Conservation (phyloP, 371 early-diverging fungal species). For the Syncephalastrum contaminatum region DNA sequence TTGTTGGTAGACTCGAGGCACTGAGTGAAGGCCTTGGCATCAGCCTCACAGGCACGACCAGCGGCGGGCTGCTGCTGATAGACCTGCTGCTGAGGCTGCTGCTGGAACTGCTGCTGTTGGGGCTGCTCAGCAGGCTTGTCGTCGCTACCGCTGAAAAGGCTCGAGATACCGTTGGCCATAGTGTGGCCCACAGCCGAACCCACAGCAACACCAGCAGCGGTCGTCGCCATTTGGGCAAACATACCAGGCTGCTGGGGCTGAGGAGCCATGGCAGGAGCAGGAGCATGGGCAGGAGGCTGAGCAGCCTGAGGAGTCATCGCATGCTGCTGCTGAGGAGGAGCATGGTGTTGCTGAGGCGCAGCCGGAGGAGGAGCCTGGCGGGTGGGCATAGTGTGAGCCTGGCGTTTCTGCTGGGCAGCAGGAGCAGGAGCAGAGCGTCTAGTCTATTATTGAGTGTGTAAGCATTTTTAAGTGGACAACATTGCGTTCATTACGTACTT, state of each 20-base stretch:
- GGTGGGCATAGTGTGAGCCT: constrained; percentile 69
- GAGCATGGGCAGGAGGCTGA: constrained; percentile 48
- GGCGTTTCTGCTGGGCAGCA: constrained; percentile 57
- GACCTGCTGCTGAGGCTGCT: constrained; percentile 38
- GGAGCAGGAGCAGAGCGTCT: constrained; percentile 58
- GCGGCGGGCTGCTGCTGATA: constrained; percentile 37
- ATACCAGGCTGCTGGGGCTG: constrained; percentile 66
- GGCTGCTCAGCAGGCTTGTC: constrained; percentile 25
- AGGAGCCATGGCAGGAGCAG: constrained; percentile 32
- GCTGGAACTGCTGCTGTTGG: constrained; percentile 31
- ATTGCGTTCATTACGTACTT: too few relatives aligned
- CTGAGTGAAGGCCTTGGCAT: constrained; percentile 81
- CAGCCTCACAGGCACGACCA: constrained; percentile 69
- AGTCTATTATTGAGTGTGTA: constrained; percentile 19
- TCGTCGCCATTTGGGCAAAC: constrained; percentile 72
- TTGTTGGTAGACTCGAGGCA: constrained; percentile 83
- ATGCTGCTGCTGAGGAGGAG: constrained; percentile 34
- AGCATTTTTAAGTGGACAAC: too few relatives aligned
- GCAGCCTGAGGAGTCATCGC: constrained; percentile 31
- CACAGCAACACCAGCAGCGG: constrained; percentile 93
- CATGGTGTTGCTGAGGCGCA: constrained; percentile 29
- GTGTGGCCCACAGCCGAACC: constrained; percentile 82
- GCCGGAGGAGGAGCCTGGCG: constrained; percentile 65
- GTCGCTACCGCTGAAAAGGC: constrained; percentile 67
- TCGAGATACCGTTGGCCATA: constrained; percentile 69